Conservation (phyloP, 176 grass and related monocot genomes). For the Thinopyrum elongatum region DNA sequence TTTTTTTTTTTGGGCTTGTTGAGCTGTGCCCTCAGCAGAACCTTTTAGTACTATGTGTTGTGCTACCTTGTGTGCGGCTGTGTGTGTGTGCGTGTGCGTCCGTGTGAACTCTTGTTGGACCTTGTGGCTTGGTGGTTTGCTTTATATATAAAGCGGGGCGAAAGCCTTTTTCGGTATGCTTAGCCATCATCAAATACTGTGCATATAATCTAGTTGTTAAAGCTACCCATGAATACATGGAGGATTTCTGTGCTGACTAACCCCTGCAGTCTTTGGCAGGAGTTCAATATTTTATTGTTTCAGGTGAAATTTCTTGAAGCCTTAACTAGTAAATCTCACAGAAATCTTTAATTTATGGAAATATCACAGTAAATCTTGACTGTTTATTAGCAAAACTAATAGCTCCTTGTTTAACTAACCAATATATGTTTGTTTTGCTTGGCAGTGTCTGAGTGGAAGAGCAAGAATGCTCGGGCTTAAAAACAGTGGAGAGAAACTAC, state of each 20-base stretch:
- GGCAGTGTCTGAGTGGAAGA: not conserved
- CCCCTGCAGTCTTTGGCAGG: not conserved
- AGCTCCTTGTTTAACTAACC: not conserved
- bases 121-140: no score
- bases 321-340: not conserved
- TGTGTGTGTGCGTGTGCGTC: no score
- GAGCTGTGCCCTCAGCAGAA: no score
- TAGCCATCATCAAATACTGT: no score
- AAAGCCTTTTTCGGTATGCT: no score
- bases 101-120: no score
- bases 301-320: not conserved
- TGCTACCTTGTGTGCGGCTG: no score
- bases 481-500: not conserved
- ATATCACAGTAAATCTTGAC: not conserved
- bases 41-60: no score
- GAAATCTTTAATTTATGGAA: not conserved
- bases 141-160: no score
- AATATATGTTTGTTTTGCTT: not conserved
- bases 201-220: not conserved
- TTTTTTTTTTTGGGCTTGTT: no score
- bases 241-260: not conserved
- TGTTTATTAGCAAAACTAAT: not conserved
- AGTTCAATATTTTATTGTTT: not conserved
- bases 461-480: not conserved
- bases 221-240: not conserved